phyloP scores from a whole-genome alignment of 2,329 filamentous ascomycete species.

The Aspergillus alliaceus region DNA sequence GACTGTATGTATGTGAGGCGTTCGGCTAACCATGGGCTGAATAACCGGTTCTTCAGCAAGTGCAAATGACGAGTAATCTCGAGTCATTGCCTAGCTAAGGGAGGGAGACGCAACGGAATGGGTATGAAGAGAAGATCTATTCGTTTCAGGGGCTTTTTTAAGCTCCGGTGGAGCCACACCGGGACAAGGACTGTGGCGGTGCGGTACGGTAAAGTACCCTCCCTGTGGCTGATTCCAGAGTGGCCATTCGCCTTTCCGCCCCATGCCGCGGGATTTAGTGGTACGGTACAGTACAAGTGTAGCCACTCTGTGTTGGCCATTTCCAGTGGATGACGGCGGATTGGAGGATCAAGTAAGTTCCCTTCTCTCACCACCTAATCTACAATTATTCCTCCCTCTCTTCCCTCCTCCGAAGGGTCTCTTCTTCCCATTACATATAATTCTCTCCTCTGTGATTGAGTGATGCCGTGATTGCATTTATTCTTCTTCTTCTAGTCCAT shows the following conservation, averaged over 20 bases:
- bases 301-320: not conserved
- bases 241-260: not conserved
- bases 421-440: not conserved
- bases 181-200: constrained; percentile 20
- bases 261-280: not conserved
- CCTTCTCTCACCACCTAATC: not conserved
- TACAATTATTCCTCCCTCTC: not conserved
- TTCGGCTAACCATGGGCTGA: no score
- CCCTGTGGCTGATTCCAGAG: not conserved
- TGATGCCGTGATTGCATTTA: constrained; percentile 18
- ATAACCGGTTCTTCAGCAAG: no score
- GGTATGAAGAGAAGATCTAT: constrained; percentile 1
- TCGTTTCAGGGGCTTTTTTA: constrained; percentile 21
- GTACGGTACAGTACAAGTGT: constrained; percentile 2
- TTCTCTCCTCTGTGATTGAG: constrained; percentile 1
- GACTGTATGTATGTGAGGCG: no score
- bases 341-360: not conserved
- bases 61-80: no score
- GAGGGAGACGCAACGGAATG: not conserved
- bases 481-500: constrained; percentile 8
- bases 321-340: not conserved
- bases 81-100: no score
- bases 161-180: constrained; percentile 22
- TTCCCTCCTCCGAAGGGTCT: not conserved
- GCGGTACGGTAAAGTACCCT: constrained; percentile 11